Base-by-base conservation (phyloP, 768 basidiomycete genomes). In the Kwoniella shandongensis region DNA sequence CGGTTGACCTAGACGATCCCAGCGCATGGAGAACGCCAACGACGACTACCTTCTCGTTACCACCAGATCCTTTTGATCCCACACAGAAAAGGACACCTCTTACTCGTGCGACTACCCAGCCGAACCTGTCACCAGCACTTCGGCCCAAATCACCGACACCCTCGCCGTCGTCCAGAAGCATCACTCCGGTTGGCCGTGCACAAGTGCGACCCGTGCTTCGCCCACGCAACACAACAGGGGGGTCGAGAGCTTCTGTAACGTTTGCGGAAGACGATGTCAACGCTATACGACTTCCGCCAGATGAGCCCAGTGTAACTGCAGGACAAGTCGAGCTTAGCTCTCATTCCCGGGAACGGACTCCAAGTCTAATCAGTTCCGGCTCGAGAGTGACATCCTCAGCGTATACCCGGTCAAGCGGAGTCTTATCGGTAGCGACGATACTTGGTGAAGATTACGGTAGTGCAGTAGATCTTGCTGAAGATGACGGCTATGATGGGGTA, bases 331-430 rank as follows among this genome's bases (percentile, higher is more conserved):
- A 32, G 6, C 23, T 40, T 4, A 54, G 51, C 4, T 36, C 54
- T n/a, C 66, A 67, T 39, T 41, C 46, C 0, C 39, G 59, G 26
- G 70, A 66, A 35, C 48, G 65, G 12, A 68, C 70, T 1, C 70
- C 70, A 3, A 68, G 65, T 53, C 42, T 72, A 18, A 61, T 69
- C 44, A 62, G 59, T 30, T 58, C 62, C 5, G 65, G 62, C 0
- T 71, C 69, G 3, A 44, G 64, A 18, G 59, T 64, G 10, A 64
- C 67, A 4, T 63, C 60, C 6, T 48, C 58, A n/a, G 60, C 44
- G 1, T 66, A 68, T 44, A 72, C 59, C 32, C 54, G 62, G 2
- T 65, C 67, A 0, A 72, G 67, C 41, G 61, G 60, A 0, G 61
- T 59, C 1, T 59, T 51, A 20, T 66, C 70, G 1, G 38, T 64